phyloP scores from a whole-genome alignment of 176 grass and related monocot species.

The Lolium rigidum region DNA sequence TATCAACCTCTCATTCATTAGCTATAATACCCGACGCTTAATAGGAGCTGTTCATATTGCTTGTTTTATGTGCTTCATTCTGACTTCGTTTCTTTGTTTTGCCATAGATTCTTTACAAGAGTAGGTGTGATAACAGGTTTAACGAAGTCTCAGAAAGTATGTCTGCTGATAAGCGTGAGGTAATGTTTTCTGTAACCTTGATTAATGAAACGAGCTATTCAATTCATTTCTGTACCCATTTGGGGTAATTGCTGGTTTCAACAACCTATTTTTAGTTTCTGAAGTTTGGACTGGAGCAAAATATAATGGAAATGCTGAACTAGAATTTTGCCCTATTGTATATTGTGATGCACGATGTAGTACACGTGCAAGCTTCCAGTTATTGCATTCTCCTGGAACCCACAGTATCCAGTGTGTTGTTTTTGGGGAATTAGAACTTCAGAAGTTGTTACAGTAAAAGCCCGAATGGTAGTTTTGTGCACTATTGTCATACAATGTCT shows the following conservation, averaged over 20 bases:
- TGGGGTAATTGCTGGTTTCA: neutral
- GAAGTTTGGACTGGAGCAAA: slow-evolving; percentile 1
- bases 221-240: slow-evolving; percentile 1
- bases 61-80: slow-evolving; percentile 39
- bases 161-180: slow-evolving; percentile 90
- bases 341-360: neutral
- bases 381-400: slow-evolving; percentile 9
- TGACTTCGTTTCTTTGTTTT: slow-evolving; percentile 44
- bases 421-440: slow-evolving; percentile 21
- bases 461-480: slow-evolving; percentile 11
- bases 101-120: slow-evolving; percentile 94
- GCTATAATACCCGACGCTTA: neutral
- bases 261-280: slow-evolving; percentile 21
- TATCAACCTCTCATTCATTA: slow-evolving; percentile 9
- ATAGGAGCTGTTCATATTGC: slow-evolving; percentile 14
- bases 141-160: slow-evolving; percentile 93
- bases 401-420: neutral
- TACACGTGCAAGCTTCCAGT: slow-evolving; percentile 11
- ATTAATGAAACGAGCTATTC: slow-evolving; percentile 28
- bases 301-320: slow-evolving; percentile 29
- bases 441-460: slow-evolving; percentile 30
- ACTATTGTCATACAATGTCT: slow-evolving; percentile 1
- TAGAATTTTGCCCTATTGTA: neutral
- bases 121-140: slow-evolving; percentile 96
- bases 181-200: slow-evolving; percentile 57